A percentile compares a stretch with the other conserved stretches of the same genome.
Conservation (phyloP, 2,329 filamentous ascomycete genomes). For the Penicillium crustosum region DNA sequence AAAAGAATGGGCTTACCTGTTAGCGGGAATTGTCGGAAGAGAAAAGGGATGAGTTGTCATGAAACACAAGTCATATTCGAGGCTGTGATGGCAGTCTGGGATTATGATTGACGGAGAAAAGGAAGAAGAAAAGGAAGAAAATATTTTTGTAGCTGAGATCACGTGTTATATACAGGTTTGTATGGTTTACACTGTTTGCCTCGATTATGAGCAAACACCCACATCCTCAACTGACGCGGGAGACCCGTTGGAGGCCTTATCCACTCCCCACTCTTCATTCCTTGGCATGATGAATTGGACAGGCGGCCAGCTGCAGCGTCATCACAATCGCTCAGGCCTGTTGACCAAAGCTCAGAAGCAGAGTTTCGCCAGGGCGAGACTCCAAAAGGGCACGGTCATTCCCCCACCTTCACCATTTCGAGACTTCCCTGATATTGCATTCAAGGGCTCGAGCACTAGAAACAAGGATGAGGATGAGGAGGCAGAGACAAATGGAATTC, state of each 20-base stretch:
- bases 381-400: constrained; percentile 17
- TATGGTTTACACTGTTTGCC: constrained; percentile 9
- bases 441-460: constrained; percentile 1
- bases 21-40: constrained; percentile 8
- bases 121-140: constrained; percentile 8
- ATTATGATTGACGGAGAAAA: constrained; percentile 9
- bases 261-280: not conserved
- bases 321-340: constrained; percentile 34
- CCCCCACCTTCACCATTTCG: constrained; percentile 17
- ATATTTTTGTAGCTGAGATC: constrained; percentile 1
- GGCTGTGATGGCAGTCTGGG: not conserved
- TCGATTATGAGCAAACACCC: not conserved
- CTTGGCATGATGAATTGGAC: constrained; percentile 46
- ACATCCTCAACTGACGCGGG: not conserved
- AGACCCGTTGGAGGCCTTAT: not conserved
- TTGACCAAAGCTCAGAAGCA: constrained; percentile 32
- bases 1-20: constrained; percentile 21
- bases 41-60: constrained; percentile 5
- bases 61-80: constrained; percentile 4
- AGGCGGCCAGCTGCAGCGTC: constrained; percentile 43
- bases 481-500: not conserved
- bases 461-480: not conserved
- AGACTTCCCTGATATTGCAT: constrained; percentile 6
- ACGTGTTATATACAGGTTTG: constrained; percentile 12
- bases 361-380: constrained; percentile 35